phyloP scores from a whole-genome alignment of 164 flowering plant species.

The Dillenia turbinata region DNA sequence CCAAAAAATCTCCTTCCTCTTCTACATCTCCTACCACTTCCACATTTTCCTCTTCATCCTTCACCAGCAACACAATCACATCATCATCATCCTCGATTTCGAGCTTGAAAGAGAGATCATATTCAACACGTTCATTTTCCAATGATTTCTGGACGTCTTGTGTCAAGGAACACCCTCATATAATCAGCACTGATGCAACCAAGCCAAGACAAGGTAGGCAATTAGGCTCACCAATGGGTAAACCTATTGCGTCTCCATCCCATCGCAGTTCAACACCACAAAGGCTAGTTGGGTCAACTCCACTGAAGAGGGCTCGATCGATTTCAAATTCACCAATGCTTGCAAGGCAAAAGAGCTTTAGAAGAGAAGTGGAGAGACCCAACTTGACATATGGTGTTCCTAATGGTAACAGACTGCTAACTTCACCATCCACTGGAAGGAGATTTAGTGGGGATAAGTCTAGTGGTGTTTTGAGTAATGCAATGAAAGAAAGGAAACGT shows the following conservation, averaged over 20 bases:
- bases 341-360: constrained; percentile 39
- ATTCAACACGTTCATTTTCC: constrained; percentile 34
- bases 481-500: constrained; percentile 2
- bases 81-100: constrained; percentile 21
- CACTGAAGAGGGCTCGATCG: constrained; percentile 31
- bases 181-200: constrained; percentile 21
- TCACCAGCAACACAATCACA: constrained; percentile 6
- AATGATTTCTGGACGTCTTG: constrained; percentile 58
- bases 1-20: background rate
- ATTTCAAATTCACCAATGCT: constrained; percentile 28
- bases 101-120: background rate
- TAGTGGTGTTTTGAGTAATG: constrained; percentile 4
- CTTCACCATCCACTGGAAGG: constrained; percentile 46
- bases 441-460: constrained; percentile 23
- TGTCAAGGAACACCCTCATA: constrained; percentile 57
- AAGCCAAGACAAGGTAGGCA: constrained; percentile 6
- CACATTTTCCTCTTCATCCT: constrained; percentile 21
- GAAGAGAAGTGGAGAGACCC: constrained; percentile 22
- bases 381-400: constrained; percentile 1
- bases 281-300: constrained; percentile 3
- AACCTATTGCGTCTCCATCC: background rate
- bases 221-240: background rate
- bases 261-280: constrained; percentile 9
- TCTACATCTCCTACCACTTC: constrained; percentile 17
- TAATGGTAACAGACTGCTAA: constrained; percentile 18